Percentiles rank a stretch among this genome's conserved stretches.
Conservation (phyloP, 1,284 basidiomycete species). For the Marasmius oreades region DNA sequence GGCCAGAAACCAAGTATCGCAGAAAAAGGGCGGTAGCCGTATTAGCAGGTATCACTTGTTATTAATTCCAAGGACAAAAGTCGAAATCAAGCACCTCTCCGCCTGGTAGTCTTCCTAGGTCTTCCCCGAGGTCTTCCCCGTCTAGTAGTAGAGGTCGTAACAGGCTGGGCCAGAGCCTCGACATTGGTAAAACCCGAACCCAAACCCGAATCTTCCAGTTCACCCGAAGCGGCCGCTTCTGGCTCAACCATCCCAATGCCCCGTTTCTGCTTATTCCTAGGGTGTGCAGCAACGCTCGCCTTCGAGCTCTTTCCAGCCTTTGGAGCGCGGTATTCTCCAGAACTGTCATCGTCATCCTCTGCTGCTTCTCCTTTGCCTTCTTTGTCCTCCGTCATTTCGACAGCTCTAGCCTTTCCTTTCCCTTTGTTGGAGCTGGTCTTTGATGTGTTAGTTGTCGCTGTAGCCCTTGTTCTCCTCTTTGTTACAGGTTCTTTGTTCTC, state of each 20-base stretch:
- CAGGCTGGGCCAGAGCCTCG: no score
- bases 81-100: no score
- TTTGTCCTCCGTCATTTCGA: neutral
- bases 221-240: neutral
- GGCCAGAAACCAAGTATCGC: no score
- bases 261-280: neutral
- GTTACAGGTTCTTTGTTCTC: neutral
- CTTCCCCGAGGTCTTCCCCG: no score
- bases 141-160: no score
- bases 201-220: neutral
- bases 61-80: no score
- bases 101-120: no score
- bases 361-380: neutral
- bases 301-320: neutral
- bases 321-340: neutral
- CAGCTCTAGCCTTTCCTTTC: neutral
- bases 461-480: neutral
- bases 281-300: neutral
- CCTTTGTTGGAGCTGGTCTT: neutral
- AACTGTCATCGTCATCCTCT: neutral
- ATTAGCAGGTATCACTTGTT: no score
- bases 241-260: neutral
- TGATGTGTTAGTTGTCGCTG: neutral
- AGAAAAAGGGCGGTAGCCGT: no score
- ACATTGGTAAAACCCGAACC: no score